Percentiles rank a stretch among this genome's conserved stretches.
These are phyloP conservation scores for Chlorella vulgaris DNA, from an alignment of 139 green algal species.

Conservation along the genomic window DNA sequence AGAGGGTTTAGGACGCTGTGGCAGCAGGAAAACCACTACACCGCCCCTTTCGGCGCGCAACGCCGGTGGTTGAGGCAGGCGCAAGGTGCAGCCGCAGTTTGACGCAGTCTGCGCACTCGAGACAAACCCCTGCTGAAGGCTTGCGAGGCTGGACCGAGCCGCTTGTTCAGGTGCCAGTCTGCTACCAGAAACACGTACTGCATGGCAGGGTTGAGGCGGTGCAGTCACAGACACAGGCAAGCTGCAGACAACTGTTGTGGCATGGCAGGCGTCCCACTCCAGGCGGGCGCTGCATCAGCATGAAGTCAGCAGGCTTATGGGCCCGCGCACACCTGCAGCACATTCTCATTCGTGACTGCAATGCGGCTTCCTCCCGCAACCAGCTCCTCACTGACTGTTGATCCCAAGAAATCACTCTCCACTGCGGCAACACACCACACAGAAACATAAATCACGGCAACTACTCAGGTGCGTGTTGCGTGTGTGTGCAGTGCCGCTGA, in stretches of 20 bases:
- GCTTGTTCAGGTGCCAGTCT: conserved; percentile 81
- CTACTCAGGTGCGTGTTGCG: too few relatives aligned
- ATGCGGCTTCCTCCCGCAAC: conserved; percentile 62
- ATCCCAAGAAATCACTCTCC: conserved; percentile 71
- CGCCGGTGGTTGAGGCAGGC: too few relatives aligned
- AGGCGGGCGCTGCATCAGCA: neutral
- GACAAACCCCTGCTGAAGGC: conserved; percentile 75
- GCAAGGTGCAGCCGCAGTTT: too few relatives aligned
- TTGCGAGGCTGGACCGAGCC: conserved; percentile 60
- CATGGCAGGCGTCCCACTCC: too few relatives aligned
- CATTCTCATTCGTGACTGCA: conserved; percentile 73
- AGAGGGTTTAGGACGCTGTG: neutral
- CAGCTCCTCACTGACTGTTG: conserved; percentile 64
- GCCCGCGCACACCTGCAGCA: conserved; percentile 23
- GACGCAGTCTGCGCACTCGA: conserved; percentile 18
- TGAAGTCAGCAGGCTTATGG: neutral
- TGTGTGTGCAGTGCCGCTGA: too few relatives aligned
- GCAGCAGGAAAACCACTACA: too few relatives aligned
- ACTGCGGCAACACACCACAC: conserved; percentile 33
- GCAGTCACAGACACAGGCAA: neutral
- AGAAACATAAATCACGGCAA: too few relatives aligned
- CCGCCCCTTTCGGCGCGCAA: too few relatives aligned
- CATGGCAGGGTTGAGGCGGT: conserved; percentile 11
- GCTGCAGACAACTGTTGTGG: too few relatives aligned
- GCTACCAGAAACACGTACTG: conserved; percentile 86